Percentiles rank a stretch among this genome's conserved stretches.
Conservation (phyloP, 495 filamentous ascomycete species). For the Wilcoxina mikolae region DNA sequence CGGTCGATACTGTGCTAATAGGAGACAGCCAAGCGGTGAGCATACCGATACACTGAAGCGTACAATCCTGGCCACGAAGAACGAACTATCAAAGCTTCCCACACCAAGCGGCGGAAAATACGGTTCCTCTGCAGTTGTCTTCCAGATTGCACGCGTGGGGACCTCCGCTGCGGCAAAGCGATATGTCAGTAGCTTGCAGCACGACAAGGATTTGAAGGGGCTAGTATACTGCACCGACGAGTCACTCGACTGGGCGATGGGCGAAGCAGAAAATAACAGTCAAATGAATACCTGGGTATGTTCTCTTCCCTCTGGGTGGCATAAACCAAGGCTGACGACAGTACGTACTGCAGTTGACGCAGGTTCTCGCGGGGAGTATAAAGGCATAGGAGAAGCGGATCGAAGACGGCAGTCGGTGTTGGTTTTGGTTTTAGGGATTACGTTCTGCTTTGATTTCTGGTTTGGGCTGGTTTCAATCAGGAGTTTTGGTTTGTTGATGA, state of each 20-base stretch:
- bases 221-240: constrained; percentile 10
- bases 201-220: background rate
- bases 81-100: background rate
- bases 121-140: constrained; percentile 10
- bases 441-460: too few species aligned
- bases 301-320: too few species aligned
- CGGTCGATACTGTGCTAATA: background rate
- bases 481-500: too few species aligned
- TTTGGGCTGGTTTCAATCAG: too few species aligned
- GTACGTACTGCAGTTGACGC: background rate
- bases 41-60: background rate
- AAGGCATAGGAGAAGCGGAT: too few species aligned
- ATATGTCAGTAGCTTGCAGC: constrained; percentile 5
- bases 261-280: background rate
- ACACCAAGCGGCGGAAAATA: too few species aligned
- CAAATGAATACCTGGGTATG: constrained; percentile 7
- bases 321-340: background rate
- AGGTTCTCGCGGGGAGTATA: background rate
- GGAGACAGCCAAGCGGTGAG: constrained; percentile 6
- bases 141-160: constrained; percentile 15
- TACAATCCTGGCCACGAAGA: constrained; percentile 9
- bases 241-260: constrained; percentile 1
- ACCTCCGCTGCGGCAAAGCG: background rate
- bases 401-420: too few species aligned
- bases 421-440: too few species aligned